Conservation (phyloP, 345 rosid genomes). For the Psidium friedrichsthalianum region DNA sequence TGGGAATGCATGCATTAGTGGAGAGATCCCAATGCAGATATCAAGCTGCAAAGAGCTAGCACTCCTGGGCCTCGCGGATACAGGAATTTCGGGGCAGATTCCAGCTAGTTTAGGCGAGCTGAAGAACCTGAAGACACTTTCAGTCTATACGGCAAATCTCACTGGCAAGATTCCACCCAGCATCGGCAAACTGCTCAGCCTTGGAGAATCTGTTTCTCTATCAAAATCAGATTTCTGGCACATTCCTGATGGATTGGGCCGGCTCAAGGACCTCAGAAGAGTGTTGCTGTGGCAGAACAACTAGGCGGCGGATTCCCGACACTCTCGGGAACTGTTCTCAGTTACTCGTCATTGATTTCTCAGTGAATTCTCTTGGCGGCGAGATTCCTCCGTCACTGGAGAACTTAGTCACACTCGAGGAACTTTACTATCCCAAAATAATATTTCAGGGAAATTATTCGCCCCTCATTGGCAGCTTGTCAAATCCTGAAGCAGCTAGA, state of each 20-base stretch:
- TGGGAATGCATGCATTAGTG: constrained; percentile 44
- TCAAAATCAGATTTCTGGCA: constrained; percentile 40
- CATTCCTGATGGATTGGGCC: constrained; percentile 45
- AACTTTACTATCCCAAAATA: constrained; percentile 46
- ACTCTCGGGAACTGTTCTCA: constrained; percentile 32
- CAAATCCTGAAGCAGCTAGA: constrained; percentile 47
- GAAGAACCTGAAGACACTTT: constrained; percentile 43
- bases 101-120: constrained; percentile 46
- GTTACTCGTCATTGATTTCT: constrained; percentile 44
- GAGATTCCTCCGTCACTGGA: constrained; percentile 36
- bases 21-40: constrained; percentile 51
- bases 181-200: constrained; percentile 43
- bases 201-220: constrained; percentile 50
- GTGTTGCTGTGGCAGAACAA: constrained; percentile 56
- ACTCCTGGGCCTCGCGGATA: constrained; percentile 59
- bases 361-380: constrained; percentile 41
- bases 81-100: constrained; percentile 44
- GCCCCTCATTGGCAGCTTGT: constrained; percentile 26
- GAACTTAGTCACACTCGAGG: constrained; percentile 33
- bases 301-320: constrained; percentile 36
- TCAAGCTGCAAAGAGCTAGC: constrained; percentile 34
- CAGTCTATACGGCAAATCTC: constrained; percentile 52
- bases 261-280: constrained; percentile 35
- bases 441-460: constrained; percentile 43
- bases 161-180: constrained; percentile 43